These are phyloP conservation scores for Penicillium sp. DNA, from an alignment of 2,329 filamentous ascomycete genomes.

Conservation along the genomic window DNA sequence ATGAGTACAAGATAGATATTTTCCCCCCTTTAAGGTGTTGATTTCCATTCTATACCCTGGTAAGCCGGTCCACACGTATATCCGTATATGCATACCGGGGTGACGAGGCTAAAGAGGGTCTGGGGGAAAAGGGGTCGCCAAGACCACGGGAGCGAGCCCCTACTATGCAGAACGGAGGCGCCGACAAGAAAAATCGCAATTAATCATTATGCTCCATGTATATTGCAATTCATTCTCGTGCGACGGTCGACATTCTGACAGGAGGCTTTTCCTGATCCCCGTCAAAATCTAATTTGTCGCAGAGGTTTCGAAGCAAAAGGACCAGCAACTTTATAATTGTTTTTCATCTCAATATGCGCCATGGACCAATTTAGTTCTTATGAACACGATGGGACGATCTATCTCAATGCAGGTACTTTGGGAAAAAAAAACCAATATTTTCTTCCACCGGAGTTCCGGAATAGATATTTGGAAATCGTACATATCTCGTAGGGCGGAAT, in stretches of 20 bases:
- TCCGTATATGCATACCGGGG: not conserved
- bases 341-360: not conserved
- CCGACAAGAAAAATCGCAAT: not conserved
- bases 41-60: not conserved
- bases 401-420: not conserved
- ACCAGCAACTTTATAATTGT: not conserved
- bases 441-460: not conserved
- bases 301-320: not conserved
- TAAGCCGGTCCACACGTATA: not conserved
- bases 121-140: conserved; percentile 1
- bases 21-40: not conserved
- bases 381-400: not conserved
- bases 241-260: not conserved
- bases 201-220: not conserved
- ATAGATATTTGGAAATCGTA: not conserved
- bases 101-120: not conserved
- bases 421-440: not conserved
- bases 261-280: not conserved
- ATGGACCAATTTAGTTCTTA: not conserved
- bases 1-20: not conserved
- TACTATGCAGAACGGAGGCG: conserved; percentile 4
- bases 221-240: not conserved
- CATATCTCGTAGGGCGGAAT: not conserved
- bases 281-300: not conserved
- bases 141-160: not conserved